Evolutionary conservation across 371 early-diverging fungal genomes (phyloP).

Genomic region (Lichtheimia corymbifera): DNA sequence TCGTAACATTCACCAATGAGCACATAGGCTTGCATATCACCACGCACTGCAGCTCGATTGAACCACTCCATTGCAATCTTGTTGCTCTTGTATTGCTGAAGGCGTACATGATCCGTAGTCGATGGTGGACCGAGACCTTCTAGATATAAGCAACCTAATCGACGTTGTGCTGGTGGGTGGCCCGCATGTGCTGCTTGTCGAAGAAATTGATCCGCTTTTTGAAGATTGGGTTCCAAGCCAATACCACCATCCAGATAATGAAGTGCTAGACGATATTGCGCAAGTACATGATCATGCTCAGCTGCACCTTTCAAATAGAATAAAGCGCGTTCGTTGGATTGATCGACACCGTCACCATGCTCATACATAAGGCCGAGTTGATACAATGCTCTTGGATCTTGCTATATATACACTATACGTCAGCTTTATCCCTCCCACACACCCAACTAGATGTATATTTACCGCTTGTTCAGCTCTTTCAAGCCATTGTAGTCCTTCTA

Average conservation of each 20-base stretch:
- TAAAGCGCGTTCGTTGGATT: conserved; percentile 24
- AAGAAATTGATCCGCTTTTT: conserved; percentile 33
- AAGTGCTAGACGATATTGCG: conserved; percentile 40
- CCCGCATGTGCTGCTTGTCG: conserved; percentile 36
- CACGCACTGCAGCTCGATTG: conserved; percentile 55
- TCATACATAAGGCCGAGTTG: conserved; percentile 46
- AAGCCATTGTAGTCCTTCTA: conserved; percentile 41
- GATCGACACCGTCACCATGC: conserved; percentile 30
- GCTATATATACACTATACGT: conserved; percentile 16
- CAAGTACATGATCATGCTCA: conserved; percentile 23
- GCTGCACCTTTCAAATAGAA: conserved; percentile 38
- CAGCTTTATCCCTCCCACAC: conserved; percentile 1
- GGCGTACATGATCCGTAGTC: neutral
- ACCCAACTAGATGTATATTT: too few species aligned
- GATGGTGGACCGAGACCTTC: conserved; percentile 27
- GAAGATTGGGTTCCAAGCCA: conserved; percentile 26
- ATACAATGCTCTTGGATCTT: conserved; percentile 36
- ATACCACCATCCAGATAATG: conserved; percentile 36
- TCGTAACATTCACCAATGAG: conserved; percentile 72
- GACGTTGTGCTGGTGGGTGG: conserved; percentile 40
- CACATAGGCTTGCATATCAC: conserved; percentile 64
- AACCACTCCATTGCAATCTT: conserved; percentile 66
- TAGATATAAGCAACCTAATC: conserved; percentile 44
- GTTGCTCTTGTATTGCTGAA: conserved; percentile 32
- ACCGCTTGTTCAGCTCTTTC: conserved; percentile 37